Evolutionary conservation across 352 stramenopile genomes (phyloP).

Genomic region (Blastocystis sp.): DNA sequence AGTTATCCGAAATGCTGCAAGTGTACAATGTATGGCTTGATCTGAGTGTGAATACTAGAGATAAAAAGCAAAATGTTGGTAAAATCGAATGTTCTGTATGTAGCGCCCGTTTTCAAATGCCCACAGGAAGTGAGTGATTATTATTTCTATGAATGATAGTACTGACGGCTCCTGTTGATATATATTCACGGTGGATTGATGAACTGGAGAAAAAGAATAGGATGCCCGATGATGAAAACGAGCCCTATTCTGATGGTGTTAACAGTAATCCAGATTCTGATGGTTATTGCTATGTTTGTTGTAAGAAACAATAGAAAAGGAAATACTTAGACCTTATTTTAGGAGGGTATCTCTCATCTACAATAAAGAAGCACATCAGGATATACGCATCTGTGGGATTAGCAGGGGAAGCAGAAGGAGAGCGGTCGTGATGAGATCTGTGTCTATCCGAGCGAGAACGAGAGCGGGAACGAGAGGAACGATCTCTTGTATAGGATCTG

Average conservation of each 20-base stretch:
- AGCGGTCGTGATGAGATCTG: background rate
- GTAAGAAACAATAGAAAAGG: background rate
- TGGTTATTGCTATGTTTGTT: background rate
- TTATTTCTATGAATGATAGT: background rate
- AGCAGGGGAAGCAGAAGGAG: background rate
- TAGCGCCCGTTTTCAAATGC: slow-evolving; percentile 35
- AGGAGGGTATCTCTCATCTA: no score
- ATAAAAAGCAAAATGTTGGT: slow-evolving; percentile 21
- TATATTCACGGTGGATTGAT: slow-evolving; percentile 41
- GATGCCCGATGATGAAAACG: background rate
- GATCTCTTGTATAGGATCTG: background rate
- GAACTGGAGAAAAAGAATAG: background rate
- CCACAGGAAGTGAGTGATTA: background rate
- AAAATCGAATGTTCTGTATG: slow-evolving; percentile 57
- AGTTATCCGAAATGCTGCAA: slow-evolving; percentile 63
- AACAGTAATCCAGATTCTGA: background rate
- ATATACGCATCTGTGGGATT: background rate
- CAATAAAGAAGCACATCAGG: background rate
- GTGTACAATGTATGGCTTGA: slow-evolving; percentile 18
- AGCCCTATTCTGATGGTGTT: background rate
- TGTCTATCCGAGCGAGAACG: slow-evolving; percentile 25
- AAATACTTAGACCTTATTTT: background rate
- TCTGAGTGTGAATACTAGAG: background rate
- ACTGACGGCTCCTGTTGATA: slow-evolving; percentile 24
- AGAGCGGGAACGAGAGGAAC: slow-evolving; percentile 20